phyloP scores from a whole-genome alignment of 1,284 basidiomycete genomes.

The Cutaneotrichosporon curvatum region DNA sequence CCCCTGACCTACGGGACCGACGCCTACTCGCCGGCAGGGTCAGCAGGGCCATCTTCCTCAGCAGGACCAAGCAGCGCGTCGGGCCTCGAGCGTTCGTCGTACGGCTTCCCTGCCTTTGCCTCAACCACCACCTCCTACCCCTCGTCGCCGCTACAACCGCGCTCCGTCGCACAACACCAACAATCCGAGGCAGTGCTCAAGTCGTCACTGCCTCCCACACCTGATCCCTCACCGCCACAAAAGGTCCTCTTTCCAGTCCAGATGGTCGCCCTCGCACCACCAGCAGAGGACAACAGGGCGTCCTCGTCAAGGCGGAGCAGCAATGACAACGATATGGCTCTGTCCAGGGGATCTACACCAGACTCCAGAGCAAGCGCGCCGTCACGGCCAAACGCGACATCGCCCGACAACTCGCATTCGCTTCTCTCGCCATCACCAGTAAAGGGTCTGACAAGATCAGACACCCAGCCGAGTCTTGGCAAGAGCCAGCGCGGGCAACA shows the following conservation, averaged over 20 bases:
- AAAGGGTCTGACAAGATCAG: not conserved
- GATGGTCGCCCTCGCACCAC: slow-evolving; percentile 29
- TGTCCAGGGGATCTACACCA: not conserved
- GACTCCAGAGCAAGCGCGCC: slow-evolving; percentile 6
- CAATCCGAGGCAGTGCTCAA: slow-evolving; percentile 15
- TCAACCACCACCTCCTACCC: slow-evolving; percentile 4
- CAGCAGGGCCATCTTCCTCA: not conserved
- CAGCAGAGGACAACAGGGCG: slow-evolving; percentile 15
- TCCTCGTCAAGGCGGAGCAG: too few species aligned
- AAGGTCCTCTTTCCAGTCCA: slow-evolving; percentile 23
- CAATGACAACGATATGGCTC: too few species aligned
- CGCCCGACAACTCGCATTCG: not conserved
- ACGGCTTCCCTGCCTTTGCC: too few species aligned
- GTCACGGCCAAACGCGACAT: not conserved
- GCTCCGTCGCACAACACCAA: not conserved
- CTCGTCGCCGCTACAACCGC: not conserved
- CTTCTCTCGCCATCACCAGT: slow-evolving; percentile 1
- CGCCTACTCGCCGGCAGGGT: not conserved
- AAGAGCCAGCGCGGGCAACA: slow-evolving; percentile 7
- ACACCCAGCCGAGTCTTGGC: slow-evolving; percentile 7
- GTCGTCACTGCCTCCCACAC: slow-evolving; percentile 24
- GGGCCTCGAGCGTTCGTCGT: too few species aligned
- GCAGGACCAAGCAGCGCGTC: not conserved
- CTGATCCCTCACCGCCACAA: slow-evolving; percentile 27
- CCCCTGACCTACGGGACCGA: slow-evolving; percentile 14